phyloP scores from a whole-genome alignment of 306 rosid genomes.

The Casuarina glauca region DNA sequence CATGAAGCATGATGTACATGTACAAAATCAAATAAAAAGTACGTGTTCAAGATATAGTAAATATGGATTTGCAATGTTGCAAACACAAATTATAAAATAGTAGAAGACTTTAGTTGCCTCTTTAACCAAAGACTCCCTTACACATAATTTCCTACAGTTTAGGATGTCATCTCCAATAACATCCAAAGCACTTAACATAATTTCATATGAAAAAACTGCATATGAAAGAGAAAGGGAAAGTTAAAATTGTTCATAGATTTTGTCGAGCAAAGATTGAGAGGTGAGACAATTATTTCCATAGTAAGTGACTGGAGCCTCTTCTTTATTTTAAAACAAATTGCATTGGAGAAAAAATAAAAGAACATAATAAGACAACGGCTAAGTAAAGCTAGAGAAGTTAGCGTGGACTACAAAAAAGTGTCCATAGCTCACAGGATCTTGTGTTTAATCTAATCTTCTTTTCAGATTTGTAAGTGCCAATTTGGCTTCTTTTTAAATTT shows the following conservation, averaged over 20 bases:
- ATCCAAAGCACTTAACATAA: not conserved
- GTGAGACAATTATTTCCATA: not conserved
- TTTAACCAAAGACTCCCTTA: not conserved
- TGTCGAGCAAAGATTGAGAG: not conserved
- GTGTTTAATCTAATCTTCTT: no score
- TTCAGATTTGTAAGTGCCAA: no score
- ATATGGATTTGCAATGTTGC: not conserved
- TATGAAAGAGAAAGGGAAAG: not conserved
- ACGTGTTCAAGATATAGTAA: not conserved
- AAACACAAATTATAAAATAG: not conserved
- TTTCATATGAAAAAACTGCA: not conserved
- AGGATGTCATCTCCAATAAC: not conserved
- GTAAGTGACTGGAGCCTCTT: no score
- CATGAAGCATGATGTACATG: no score
- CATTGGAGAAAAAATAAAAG: no score
- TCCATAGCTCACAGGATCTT: no score
- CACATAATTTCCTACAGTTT: not conserved
- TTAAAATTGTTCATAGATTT: not conserved
- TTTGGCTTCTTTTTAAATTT: no score
- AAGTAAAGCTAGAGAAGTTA: no score
- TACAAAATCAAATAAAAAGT: no score
- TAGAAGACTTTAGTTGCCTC: not conserved
- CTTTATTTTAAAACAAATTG: no score
- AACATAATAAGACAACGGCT: no score
- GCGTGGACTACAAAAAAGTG: no score